Evolutionary conservation across 179 eudicot species (phyloP).

Genomic region (Vitellaria paradoxa): DNA sequence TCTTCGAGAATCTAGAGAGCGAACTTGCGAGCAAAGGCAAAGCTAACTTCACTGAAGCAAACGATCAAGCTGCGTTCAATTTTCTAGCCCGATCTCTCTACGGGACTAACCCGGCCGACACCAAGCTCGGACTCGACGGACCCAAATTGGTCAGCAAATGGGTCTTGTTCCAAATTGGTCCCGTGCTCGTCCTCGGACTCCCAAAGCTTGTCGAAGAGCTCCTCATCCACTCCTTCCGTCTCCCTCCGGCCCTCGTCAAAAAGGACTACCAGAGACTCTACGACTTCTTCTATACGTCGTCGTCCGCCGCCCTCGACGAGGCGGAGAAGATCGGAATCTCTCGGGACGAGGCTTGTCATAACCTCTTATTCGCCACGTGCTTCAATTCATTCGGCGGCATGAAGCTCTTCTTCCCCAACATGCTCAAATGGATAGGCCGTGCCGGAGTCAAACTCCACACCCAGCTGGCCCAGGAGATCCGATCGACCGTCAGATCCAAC

Average conservation of each 20-base stretch:
- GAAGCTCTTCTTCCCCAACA: slow-evolving; percentile 68
- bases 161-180: slow-evolving; percentile 67
- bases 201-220: slow-evolving; percentile 57
- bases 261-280: slow-evolving; percentile 58
- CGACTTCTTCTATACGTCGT: slow-evolving; percentile 54
- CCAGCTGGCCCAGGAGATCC: slow-evolving; percentile 56
- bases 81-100: slow-evolving; percentile 52
- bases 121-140: slow-evolving; percentile 49
- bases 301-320: slow-evolving; percentile 40
- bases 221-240: slow-evolving; percentile 43
- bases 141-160: slow-evolving; percentile 58
- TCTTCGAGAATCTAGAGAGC: slow-evolving; percentile 38
- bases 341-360: slow-evolving; percentile 62
- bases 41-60: slow-evolving; percentile 47
- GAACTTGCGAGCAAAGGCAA: slow-evolving; percentile 37
- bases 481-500: slow-evolving; percentile 47
- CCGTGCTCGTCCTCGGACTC: slow-evolving; percentile 57
- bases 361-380: slow-evolving; percentile 55
- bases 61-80: slow-evolving; percentile 61
- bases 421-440: slow-evolving; percentile 71
- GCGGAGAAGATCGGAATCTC: slow-evolving; percentile 61
- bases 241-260: slow-evolving; percentile 55
- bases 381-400: slow-evolving; percentile 89
- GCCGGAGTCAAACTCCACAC: slow-evolving; percentile 61
- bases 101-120: slow-evolving; percentile 42